Percentiles rank a stretch among this genome's conserved stretches.
Evolutionary conservation across 805 yeast genomes (phyloP).

Genomic region (Starmera amethionina): DNA sequence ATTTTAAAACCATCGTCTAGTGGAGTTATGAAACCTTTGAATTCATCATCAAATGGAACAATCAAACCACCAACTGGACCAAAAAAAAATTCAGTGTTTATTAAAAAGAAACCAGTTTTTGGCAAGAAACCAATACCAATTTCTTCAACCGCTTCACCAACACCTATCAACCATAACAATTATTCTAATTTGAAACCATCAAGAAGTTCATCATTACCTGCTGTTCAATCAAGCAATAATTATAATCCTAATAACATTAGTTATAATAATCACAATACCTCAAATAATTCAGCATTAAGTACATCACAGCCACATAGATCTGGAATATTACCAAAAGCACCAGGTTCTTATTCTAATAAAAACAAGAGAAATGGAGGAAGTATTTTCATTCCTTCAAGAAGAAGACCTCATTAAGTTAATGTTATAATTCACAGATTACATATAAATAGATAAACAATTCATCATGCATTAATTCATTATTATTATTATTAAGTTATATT

Average conservation of each 20-base stretch:
- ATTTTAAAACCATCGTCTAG: neutral
- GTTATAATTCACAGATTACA: neutral
- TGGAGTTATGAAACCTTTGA: slow-evolving; percentile 10
- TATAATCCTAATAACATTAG: neutral
- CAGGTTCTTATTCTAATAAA: neutral
- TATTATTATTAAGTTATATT: neutral
- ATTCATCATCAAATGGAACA: neutral
- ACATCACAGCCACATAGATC: neutral
- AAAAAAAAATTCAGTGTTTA: neutral
- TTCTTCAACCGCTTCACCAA: no score
- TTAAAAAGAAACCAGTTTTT: neutral
- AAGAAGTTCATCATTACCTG: no score
- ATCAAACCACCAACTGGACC: neutral
- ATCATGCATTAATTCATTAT: neutral
- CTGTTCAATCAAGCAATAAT: neutral
- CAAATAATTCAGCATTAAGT: neutral
- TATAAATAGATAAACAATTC: neutral
- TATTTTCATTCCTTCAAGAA: neutral
- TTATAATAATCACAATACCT: neutral
- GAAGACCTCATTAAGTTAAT: neutral
- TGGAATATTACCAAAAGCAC: neutral
- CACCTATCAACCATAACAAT: no score
- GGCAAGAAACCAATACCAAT: no score
- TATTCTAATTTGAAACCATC: no score
- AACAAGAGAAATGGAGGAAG: neutral